These are phyloP conservation scores for Hyphodiscus hymeniophilus DNA, from an alignment of 495 filamentous ascomycete genomes.

Conservation along the genomic window DNA sequence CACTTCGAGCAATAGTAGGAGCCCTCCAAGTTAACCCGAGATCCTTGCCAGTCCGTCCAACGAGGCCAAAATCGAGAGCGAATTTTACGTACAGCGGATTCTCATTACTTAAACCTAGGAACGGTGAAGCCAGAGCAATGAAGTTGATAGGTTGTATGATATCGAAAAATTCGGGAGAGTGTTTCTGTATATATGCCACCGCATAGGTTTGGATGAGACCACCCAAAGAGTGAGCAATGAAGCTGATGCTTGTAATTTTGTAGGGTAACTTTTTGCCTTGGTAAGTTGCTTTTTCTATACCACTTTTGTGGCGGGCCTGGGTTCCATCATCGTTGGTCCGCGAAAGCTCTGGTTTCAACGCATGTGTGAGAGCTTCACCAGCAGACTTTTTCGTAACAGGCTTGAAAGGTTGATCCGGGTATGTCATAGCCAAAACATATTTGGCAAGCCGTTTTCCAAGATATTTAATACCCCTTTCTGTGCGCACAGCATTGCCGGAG, in stretches of 20 bases:
- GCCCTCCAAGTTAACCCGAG: slow-evolving; percentile 90
- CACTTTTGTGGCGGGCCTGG: slow-evolving; percentile 46
- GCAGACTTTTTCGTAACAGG: slow-evolving; percentile 49
- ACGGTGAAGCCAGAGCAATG: slow-evolving; percentile 81
- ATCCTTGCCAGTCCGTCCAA: slow-evolving; percentile 91
- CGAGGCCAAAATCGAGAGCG: slow-evolving; percentile 90
- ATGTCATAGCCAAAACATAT: slow-evolving; percentile 80
- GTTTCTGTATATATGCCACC: slow-evolving; percentile 94
- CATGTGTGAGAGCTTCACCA: slow-evolving; percentile 29
- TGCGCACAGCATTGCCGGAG: slow-evolving; percentile 78
- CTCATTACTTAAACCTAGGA: slow-evolving; percentile 91
- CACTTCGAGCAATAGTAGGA: slow-evolving; percentile 71
- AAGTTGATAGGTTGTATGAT: slow-evolving; percentile 87
- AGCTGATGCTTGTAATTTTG: slow-evolving; percentile 90
- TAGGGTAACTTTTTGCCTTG: slow-evolving; percentile 52
- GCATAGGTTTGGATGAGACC: slow-evolving; percentile 91
- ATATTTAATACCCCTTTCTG: slow-evolving; percentile 93
- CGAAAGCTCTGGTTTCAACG: slow-evolving; percentile 22
- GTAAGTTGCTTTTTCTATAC: slow-evolving; percentile 32
- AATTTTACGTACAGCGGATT: slow-evolving; percentile 97
- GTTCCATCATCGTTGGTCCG: slow-evolving; percentile 26
- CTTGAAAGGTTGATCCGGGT: slow-evolving; percentile 81
- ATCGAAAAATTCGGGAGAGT: slow-evolving; percentile 86
- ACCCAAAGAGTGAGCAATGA: slow-evolving; percentile 88
- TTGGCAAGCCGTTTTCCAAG: slow-evolving; percentile 92